phyloP scores from a whole-genome alignment of 106 monocot species.

The Platanthera zijinensis region DNA sequence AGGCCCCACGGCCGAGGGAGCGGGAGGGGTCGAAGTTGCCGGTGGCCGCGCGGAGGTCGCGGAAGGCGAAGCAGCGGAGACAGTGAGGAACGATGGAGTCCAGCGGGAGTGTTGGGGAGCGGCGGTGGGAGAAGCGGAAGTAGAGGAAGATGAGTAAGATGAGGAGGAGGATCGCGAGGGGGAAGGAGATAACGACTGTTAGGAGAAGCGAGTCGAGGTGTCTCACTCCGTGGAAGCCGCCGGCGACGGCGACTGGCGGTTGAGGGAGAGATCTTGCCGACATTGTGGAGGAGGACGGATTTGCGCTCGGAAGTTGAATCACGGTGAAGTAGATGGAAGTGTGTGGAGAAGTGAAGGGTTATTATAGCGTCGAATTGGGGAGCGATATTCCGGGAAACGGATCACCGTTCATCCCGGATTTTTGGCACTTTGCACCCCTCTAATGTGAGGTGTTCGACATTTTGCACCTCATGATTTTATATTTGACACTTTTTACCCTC shows the following conservation, averaged over 20 bases:
- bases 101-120: constrained; percentile 1
- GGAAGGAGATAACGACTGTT: too few species aligned
- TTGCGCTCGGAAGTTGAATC: background rate
- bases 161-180: background rate
- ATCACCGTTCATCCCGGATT: too few species aligned
- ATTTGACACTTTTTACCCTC: too few species aligned
- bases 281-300: background rate
- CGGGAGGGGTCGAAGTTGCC: constrained; percentile 13
- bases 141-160: background rate
- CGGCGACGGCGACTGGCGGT: background rate
- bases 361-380: too few species aligned
- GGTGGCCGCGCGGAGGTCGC: constrained; percentile 7
- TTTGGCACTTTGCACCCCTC: too few species aligned
- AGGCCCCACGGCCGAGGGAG: constrained; percentile 50
- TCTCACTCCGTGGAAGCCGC: background rate
- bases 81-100: background rate
- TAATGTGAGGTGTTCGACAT: too few species aligned
- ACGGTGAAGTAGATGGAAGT: background rate
- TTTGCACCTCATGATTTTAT: too few species aligned
- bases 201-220: background rate
- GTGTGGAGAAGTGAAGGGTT: too few species aligned
- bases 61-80: constrained; percentile 13
- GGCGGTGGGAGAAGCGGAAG: background rate
- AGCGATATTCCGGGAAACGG: too few species aligned
- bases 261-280: background rate